Evolutionary conservation across 129 eudicot genomes (phyloP).

Genomic region (Pulicaria dysenterica): DNA sequence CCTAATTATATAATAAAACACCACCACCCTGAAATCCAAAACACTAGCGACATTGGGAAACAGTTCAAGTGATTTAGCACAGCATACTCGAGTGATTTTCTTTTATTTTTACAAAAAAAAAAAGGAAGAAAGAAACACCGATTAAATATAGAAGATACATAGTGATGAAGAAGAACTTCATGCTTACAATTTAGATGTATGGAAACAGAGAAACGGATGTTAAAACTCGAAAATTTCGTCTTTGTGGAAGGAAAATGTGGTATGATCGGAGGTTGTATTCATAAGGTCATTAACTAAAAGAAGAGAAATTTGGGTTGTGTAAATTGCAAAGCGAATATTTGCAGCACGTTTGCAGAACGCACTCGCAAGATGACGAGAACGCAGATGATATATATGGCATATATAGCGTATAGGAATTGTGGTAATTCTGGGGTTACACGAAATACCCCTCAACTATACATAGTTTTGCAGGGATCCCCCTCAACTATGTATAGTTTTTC

Average conservation of each 20-base stretch:
- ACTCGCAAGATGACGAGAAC: constrained; percentile 1
- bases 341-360: constrained; percentile 9
- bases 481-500: no score
- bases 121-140: no score
- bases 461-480: background rate
- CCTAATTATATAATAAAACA: background rate
- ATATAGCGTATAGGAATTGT: background rate
- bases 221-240: background rate
- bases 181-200: constrained; percentile 30
- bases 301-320: background rate
- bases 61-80: constrained; percentile 6
- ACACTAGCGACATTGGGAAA: background rate
- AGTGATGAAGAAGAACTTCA: constrained; percentile 22
- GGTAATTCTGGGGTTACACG: background rate
- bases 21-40: background rate
- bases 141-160: constrained; percentile 1
- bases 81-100: background rate
- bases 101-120: background rate
- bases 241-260: constrained; percentile 17
- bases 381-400: constrained; percentile 19
- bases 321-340: constrained; percentile 2
- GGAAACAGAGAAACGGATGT: constrained; percentile 3
- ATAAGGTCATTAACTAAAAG: background rate
- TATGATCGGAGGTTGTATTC: constrained; percentile 3
- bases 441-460: constrained; percentile 5